Evolutionary conservation across 106 monocot genomes (phyloP).

Genomic region (Acanthochlamys bracteata): DNA sequence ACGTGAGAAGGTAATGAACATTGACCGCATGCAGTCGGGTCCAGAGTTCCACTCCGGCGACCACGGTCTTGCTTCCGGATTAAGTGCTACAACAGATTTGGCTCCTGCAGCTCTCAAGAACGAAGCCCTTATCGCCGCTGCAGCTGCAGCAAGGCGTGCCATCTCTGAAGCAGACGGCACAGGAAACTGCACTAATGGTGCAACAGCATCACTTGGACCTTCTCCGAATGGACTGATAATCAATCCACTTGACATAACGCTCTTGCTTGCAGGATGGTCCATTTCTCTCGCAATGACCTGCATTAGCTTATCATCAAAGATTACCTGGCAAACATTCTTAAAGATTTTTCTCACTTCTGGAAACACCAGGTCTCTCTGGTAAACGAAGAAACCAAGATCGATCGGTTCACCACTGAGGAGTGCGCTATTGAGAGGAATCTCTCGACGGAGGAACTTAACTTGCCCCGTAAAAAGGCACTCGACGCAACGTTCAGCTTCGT

Average conservation of each 20-base stretch:
- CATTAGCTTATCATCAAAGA: neutral
- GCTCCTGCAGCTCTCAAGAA: neutral
- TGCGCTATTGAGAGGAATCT: neutral
- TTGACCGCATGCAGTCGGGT: slow-evolving; percentile 34
- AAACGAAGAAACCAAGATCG: neutral
- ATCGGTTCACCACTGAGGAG: neutral
- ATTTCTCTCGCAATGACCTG: neutral
- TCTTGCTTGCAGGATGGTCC: neutral
- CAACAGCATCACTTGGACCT: neutral
- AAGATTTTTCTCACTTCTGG: neutral
- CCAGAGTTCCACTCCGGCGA: slow-evolving; percentile 9
- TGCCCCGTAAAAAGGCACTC: neutral
- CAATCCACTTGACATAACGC: neutral
- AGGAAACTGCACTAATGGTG: neutral
- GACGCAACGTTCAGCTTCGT: neutral
- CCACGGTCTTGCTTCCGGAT: slow-evolving; percentile 39
- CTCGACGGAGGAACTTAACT: neutral
- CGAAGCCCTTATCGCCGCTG: neutral
- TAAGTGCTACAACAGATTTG: slow-evolving; percentile 1
- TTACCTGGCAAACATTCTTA: neutral
- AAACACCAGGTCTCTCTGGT: neutral
- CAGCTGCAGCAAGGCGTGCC: neutral
- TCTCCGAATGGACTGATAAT: neutral
- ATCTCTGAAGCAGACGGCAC: neutral
- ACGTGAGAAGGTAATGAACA: slow-evolving; percentile 54